These are phyloP conservation scores for Cladosporium sp. DNA, from an alignment of 2,329 filamentous ascomycete species.

Conservation along the genomic window DNA sequence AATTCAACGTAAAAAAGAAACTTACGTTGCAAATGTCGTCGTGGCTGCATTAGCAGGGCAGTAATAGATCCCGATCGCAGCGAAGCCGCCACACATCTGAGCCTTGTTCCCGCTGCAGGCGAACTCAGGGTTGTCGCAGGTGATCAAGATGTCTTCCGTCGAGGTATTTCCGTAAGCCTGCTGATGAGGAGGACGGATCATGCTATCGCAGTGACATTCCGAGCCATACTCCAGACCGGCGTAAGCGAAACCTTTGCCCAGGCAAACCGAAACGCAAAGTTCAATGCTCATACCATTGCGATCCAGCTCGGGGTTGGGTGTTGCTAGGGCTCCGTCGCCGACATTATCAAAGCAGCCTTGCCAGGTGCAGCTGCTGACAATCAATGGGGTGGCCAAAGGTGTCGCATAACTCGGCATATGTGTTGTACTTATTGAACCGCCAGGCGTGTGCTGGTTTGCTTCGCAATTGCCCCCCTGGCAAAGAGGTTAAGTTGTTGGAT, in stretches of 20 bases:
- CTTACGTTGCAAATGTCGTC: neutral
- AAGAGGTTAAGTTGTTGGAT: neutral
- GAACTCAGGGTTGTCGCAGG: constrained; percentile 2
- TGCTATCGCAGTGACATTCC: constrained; percentile 29
- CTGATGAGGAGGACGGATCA: neutral
- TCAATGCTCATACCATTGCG: constrained; percentile 2
- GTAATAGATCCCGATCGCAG: constrained; percentile 5
- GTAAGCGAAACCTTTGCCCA: constrained; percentile 24
- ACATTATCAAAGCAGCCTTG: constrained; percentile 2
- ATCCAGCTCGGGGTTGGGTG: neutral
- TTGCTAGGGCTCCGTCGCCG: neutral
- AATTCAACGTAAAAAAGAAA: too few relatives aligned
- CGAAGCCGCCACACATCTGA: constrained; percentile 10
- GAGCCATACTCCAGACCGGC: constrained; percentile 31
- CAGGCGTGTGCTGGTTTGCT: constrained; percentile 1
- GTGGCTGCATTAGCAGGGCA: neutral
- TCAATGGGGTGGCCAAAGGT: neutral
- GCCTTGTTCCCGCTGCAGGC: neutral
- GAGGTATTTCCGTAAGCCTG: constrained; percentile 3
- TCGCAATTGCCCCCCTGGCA: constrained; percentile 3
- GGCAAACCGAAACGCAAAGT: constrained; percentile 1
- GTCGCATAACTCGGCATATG: neutral
- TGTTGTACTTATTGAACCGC: neutral
- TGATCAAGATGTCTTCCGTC: neutral
- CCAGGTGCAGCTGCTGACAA: constrained; percentile 5